phyloP scores from a whole-genome alignment of 345 rosid genomes.

The Acer negundo region DNA sequence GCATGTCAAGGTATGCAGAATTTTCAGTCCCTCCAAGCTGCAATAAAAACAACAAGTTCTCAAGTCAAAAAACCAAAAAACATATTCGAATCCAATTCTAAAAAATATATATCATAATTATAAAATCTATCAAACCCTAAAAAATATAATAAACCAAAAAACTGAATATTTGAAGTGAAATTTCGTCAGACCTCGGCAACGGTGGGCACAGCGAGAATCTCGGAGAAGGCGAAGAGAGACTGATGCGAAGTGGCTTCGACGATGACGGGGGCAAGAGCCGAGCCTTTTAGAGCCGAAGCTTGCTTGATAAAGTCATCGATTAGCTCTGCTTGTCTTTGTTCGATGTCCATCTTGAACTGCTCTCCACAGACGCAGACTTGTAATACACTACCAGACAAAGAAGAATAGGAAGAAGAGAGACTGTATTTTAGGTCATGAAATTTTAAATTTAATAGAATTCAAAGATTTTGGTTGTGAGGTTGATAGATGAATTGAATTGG shows the following conservation, averaged over 20 bases:
- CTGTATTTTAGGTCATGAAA: not conserved
- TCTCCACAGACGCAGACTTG: not conserved
- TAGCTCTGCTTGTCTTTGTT: conserved; percentile 73
- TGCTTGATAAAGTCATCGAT: conserved; percentile 66
- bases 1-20: conserved; percentile 56
- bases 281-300: conserved; percentile 54
- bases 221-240: conserved; percentile 90
- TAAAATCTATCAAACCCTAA: not conserved
- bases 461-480: too few species aligned
- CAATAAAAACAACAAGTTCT: conserved; percentile 15
- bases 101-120: too few species aligned
- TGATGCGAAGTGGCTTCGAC: conserved; percentile 86
- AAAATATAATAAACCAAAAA: not conserved
- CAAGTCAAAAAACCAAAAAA: not conserved
- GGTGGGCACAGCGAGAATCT: conserved; percentile 73
- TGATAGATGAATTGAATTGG: not conserved
- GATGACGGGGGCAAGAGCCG: conserved; percentile 56
- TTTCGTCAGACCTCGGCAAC: conserved; percentile 51
- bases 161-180: not conserved
- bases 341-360: conserved; percentile 66
- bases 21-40: conserved; percentile 86
- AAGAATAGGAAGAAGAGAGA: not conserved
- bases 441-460: too few species aligned
- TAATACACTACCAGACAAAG: not conserved
- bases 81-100: not conserved